Evolutionary conservation across 129 eudicot species (phyloP), one percentile per base, ranked within the genome.

Genomic region (Escallonia rubra): DNA sequence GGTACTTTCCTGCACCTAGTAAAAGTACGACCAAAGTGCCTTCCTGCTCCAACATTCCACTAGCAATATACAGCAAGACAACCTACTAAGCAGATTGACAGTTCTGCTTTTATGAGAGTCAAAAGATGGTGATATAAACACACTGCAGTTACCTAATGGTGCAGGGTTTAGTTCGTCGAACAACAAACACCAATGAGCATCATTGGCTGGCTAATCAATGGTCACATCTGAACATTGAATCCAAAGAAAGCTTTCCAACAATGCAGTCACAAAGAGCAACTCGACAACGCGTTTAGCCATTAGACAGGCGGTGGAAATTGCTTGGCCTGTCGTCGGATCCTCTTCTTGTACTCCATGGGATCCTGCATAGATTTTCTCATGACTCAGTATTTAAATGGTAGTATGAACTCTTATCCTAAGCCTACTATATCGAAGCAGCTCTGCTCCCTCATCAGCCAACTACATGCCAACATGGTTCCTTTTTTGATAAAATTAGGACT

Each of bases 271-370:
- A 23, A 23, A 55, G 34, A 15, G 16, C 72, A 10, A 56, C 43
- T 63, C 8, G 67, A 63, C 51, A 45, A 67, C 47, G 2, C 5
- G 56, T 57, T 56, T 59, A 55, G 23, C 2, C 3, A 8, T 44
- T 56, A 86, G 81, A 83, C 49, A 51, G 69, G 57, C 57, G 81
- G 43, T 3, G 90, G 95, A 69, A 80, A 87, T 61, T 43, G 83
- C 79, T 84, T 79, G 41, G 90, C 87, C 75, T 87, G 95, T 59
- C 75, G 83, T 60, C 82, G 76, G 53, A 87, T 87, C 74, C 70
- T 78, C 70, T 68, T 87, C 80, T 84, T 81, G 81, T 87, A 87
- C 65, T 84, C 90, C 9, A 48, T 75, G 3, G 39, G 7, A 53
- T 87, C 80, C 90, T 87, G 85, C 83, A 76, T 34, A 59, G 5